Base-by-base conservation (phyloP, 129 eudicot species). In the Arctium lappa region DNA sequence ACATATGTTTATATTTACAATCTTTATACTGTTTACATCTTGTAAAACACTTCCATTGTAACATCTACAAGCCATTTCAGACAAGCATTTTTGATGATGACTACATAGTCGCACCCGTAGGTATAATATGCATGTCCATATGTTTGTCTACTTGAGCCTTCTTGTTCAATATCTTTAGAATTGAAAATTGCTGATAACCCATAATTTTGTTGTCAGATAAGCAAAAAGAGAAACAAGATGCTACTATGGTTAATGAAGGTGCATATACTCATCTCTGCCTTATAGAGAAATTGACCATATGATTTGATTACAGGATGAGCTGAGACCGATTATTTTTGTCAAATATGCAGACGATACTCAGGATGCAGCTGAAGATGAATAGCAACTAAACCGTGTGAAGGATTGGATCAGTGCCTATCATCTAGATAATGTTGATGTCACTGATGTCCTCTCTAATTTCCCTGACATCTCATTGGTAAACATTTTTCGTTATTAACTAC, bases 341-440 rank as follows among this genome's bases (percentile, higher is more conserved):
- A 71, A 81, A 74, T 82, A 27, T 75, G 75, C 92, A 95, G 99
- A 93, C 75, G 91, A 93, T 82, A 95, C 99, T 85, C 95, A 95
- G 83, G 98, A 95, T 86, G 89, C 94, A 1, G 92, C 68, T 73
- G 98, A 95, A 89, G 98, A 95, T 90, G 94, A 89, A 88, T 90
- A 91, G 30, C 98, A 95, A 79, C 77, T 90, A 53, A 85, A 84
- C 77, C 90, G 98, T 34, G 85, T 91, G 18, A 95, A 89, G 91
- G 97, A 95, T 22, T 95, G 99, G 99, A 90, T 95, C 85, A 88
- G 72, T 78, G 74, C 89, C 30, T 86, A 87, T 83, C 93, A 90
- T 89, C 94, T 88, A 68, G 92, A 86, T 78, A 90, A 75, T 32
- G 46, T 95, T 50, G 94, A 91, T 76, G 79, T 93, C 84, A 88